Evolutionary conservation across 1,139 yeast genomes (phyloP), one percentile per base, ranked within the genome.

Genomic region (Nakaseomyces bracarensis): DNA sequence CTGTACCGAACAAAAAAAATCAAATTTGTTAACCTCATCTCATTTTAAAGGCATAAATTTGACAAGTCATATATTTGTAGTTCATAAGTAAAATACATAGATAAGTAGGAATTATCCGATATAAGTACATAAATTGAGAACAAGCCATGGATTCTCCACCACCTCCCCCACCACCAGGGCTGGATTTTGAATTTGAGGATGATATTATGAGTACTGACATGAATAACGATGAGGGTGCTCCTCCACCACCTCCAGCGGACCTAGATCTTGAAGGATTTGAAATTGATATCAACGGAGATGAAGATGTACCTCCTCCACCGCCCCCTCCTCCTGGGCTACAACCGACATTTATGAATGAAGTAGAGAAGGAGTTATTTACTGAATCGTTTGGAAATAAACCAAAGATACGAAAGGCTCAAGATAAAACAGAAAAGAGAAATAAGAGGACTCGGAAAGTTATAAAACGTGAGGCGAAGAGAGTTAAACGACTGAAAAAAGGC

Each of bases 401-500:
- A 35, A 20, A 34, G 39, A 25, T 18, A 40, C 19, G 13, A 30
- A 26, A 22, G 20, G 29, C n/a, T 8, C 8, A 18, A n/a, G n/a
- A 7, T 25, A 23, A 28, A 16, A n/a, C 13, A 20, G 7, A 23
- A 14, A 37, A 37, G 9, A 39, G 11, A 22, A 34, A 21, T 22
- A 28, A 11, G 22, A 25, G 20, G 22, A 26, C 36, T 22, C 22
- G 40, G 21, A 41, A 23, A 19, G 26, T 11, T 48, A 48, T 41
- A 47, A 44, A 42, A 58, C 50, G 59, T 4, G 29, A 33, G 13
- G 26, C 16, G 22, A 64, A 36, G 46, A 55, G 64, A 41, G 41
- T 44, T 40, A 50, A 51, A 18, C 65, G 65, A 21, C 67, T 74
- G 7, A 52, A 54, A 22, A 60, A 63, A 23, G 63, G 65, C 1